These are phyloP conservation scores for Trichophyton verrucosum DNA, from an alignment of 2,329 filamentous ascomycete genomes.

Conservation along the genomic window DNA sequence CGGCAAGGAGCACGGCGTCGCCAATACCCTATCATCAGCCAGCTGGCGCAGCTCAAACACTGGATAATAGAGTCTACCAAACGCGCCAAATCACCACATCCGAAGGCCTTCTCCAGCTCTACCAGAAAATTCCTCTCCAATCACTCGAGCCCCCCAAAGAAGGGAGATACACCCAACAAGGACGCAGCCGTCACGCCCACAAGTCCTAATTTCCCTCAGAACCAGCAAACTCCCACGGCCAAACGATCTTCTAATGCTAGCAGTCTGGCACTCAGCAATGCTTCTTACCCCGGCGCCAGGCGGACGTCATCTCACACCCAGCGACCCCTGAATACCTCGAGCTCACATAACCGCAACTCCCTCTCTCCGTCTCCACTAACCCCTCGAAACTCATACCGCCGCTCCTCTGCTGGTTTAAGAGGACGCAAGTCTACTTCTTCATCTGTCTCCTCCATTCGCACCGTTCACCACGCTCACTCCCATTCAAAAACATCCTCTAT, in stretches of 20 bases:
- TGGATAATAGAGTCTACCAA: conserved; percentile 60
- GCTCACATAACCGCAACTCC: conserved; percentile 50
- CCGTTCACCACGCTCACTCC: conserved; percentile 74
- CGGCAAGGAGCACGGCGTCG: conserved; percentile 44
- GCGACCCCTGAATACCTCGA: conserved; percentile 25
- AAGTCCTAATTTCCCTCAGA: conserved; percentile 16
- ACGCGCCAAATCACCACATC: conserved; percentile 46
- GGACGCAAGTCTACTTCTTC: conserved; percentile 94
- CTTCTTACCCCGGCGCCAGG: conserved; percentile 29
- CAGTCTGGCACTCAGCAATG: conserved; percentile 31
- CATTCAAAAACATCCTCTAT: conserved; percentile 93
- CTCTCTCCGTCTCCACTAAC: conserved; percentile 79
- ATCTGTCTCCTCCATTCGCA: conserved; percentile 83
- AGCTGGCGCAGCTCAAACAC: conserved; percentile 55
- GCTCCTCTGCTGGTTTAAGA: conserved; percentile 68
- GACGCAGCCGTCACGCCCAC: conserved; percentile 16
- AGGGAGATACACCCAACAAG: conserved; percentile 24
- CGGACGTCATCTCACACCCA: conserved; percentile 30
- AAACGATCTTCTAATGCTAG: conserved; percentile 32
- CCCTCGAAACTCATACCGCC: conserved; percentile 72
- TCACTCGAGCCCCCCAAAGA: conserved; percentile 29
- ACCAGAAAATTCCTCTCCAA: conserved; percentile 28
- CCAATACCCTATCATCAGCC: conserved; percentile 52
- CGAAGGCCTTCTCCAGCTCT: conserved; percentile 22
- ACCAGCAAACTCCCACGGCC: conserved; percentile 26